Evolutionary conservation across 352 stramenopile species (phyloP).

Genomic region (Phytophthora citricola): DNA sequence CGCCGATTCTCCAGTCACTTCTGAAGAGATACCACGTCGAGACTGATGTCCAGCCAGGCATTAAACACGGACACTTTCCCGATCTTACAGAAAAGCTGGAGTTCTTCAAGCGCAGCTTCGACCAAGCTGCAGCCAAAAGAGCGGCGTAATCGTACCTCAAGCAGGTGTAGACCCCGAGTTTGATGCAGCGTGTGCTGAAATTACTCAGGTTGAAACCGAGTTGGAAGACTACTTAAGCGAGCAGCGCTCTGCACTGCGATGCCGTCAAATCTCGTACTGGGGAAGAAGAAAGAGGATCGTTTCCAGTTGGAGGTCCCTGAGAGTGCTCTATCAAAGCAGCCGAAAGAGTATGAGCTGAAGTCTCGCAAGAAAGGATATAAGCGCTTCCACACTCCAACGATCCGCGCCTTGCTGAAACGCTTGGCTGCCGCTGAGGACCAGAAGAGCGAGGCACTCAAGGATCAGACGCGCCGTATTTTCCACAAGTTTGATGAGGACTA

Average conservation of each 20-base stretch:
- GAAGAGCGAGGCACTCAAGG: constrained; percentile 84
- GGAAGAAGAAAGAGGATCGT: constrained; percentile 97
- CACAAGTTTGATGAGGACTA: constrained; percentile 96
- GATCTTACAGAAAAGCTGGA: constrained; percentile 93
- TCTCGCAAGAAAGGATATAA: constrained; percentile 94
- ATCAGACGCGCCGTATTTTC: constrained; percentile 94
- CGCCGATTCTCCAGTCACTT: constrained; percentile 61
- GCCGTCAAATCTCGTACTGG: constrained; percentile 93
- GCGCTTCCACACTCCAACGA: constrained; percentile 91
- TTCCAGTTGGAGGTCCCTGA: constrained; percentile 95
- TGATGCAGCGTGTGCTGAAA: constrained; percentile 91
- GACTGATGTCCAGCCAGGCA: constrained; percentile 16
- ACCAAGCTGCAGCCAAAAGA: constrained; percentile 93
- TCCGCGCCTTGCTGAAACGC: constrained; percentile 80
- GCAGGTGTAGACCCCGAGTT: constrained; percentile 95
- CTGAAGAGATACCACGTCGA: constrained; percentile 51
- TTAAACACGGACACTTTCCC: constrained; percentile 79
- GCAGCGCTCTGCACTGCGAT: constrained; percentile 77
- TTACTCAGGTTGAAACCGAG: constrained; percentile 87
- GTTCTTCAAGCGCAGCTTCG: constrained; percentile 97
- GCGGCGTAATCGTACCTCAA: constrained; percentile 93
- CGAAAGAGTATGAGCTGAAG: constrained; percentile 96
- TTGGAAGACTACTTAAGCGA: constrained; percentile 92
- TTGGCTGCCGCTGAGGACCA: constrained; percentile 82
- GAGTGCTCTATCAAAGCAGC: constrained; percentile 77